Conservation (phyloP, 2,329 filamentous ascomycete genomes). For the Neospermospora avenae region DNA sequence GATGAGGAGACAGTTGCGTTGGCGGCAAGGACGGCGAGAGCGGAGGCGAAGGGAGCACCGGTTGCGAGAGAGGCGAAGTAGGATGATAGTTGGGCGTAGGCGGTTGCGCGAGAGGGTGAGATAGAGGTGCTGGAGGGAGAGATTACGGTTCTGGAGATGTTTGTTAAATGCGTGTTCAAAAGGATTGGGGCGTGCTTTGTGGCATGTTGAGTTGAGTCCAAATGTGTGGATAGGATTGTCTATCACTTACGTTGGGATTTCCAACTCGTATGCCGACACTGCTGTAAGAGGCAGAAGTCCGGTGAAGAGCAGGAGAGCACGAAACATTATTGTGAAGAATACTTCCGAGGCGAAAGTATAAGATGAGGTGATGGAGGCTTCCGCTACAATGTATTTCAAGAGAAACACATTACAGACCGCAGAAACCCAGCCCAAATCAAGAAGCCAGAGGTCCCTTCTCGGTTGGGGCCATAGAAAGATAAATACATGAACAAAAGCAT, state of each 20-base stretch:
- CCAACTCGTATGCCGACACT: neutral
- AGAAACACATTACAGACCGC: too few relatives aligned
- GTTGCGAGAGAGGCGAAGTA: neutral
- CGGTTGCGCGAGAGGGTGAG: neutral
- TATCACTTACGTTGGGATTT: neutral
- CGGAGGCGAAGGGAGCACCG: neutral
- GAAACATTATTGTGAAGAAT: neutral
- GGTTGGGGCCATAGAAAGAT: too few relatives aligned
- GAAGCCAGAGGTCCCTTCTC: too few relatives aligned
- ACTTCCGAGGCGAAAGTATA: too few relatives aligned
- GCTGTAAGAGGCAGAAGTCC: neutral
- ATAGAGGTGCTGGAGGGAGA: neutral
- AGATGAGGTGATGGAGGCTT: too few relatives aligned
- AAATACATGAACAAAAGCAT: too few relatives aligned
- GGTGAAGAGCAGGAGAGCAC: neutral
- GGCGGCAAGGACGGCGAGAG: neutral
- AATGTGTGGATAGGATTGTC: too few relatives aligned
- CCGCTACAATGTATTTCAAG: too few relatives aligned
- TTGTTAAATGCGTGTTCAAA: too few relatives aligned
- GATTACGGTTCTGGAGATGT: neutral
- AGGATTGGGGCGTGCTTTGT: too few relatives aligned
- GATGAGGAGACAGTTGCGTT: neutral
- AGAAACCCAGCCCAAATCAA: too few relatives aligned
- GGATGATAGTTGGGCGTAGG: neutral
- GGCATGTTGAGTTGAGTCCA: too few relatives aligned